phyloP scores from a whole-genome alignment of 495 filamentous ascomycete species.

The Annulohypoxylon maeteangense region DNA sequence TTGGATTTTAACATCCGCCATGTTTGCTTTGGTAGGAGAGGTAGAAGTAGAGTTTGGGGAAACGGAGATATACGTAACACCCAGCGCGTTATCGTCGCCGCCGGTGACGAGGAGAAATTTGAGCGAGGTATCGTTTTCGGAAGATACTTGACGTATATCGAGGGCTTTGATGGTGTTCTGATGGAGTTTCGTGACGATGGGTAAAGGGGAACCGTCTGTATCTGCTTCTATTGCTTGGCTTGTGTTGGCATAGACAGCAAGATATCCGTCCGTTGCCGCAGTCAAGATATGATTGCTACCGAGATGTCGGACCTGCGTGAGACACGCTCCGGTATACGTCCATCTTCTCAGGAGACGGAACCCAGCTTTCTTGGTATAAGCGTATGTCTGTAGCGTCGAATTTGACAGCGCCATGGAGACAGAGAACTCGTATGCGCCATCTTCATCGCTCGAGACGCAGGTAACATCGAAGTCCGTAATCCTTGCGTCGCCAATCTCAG shows the following conservation, averaged over 20 bases:
- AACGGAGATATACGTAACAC: constrained; percentile 57
- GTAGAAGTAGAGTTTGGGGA: constrained; percentile 39
- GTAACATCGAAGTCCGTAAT: constrained; percentile 75
- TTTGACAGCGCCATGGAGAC: constrained; percentile 80
- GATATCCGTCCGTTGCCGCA: constrained; percentile 58
- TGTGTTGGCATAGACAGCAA: constrained; percentile 52
- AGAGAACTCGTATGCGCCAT: constrained; percentile 52
- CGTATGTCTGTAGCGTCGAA: constrained; percentile 75
- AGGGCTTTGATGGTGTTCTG: constrained; percentile 79
- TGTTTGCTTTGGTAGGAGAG: neutral
- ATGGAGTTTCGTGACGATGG: constrained; percentile 65
- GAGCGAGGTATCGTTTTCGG: constrained; percentile 15
- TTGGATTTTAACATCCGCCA: constrained; percentile 27
- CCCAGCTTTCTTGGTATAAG: constrained; percentile 58
- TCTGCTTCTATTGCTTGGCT: neutral
- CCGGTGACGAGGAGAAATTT: constrained; percentile 72
- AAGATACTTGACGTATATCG: constrained; percentile 46
- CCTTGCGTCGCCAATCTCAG: constrained; percentile 74
- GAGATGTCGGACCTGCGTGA: constrained; percentile 74
- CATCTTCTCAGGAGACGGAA: constrained; percentile 68
- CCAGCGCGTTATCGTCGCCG: constrained; percentile 85
- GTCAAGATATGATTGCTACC: constrained; percentile 60
- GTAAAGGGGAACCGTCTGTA: neutral
- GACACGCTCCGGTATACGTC: constrained; percentile 80
- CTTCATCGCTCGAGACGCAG: constrained; percentile 9